Evolutionary conservation across 306 rosid genomes (phyloP).

Genomic region (Corylus heterophylla): DNA sequence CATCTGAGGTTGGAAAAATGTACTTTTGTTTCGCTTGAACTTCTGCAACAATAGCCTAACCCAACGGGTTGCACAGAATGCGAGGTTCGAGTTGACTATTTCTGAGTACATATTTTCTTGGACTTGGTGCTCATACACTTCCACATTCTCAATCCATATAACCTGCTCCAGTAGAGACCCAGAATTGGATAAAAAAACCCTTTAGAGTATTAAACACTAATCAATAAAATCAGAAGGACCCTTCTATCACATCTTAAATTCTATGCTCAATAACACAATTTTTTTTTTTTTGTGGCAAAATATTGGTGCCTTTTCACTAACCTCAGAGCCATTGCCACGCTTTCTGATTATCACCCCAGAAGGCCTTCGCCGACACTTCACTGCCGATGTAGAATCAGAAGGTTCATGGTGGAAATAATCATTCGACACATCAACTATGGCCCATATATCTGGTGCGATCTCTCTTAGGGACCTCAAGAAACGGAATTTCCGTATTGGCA

Average conservation of each 20-base stretch:
- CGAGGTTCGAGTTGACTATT: conserved; percentile 12
- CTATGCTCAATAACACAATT: neutral
- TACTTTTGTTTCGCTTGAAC: neutral
- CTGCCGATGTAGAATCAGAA: neutral
- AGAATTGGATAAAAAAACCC: neutral
- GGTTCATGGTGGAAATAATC: conserved; percentile 20
- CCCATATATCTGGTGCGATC: conserved; percentile 13
- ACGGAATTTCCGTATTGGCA: conserved; percentile 24
- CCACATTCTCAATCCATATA: conserved; percentile 39
- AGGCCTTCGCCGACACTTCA: conserved; percentile 27
- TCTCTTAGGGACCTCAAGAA: conserved; percentile 20
- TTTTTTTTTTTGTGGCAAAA: neutral
- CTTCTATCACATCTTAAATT: neutral
- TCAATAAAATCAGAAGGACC: neutral
- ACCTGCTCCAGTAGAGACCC: conserved; percentile 11
- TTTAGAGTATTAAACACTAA: neutral
- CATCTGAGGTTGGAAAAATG: neutral
- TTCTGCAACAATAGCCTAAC: neutral
- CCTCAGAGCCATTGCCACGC: conserved; percentile 23
- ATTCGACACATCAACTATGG: conserved; percentile 28
- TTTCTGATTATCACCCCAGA: conserved; percentile 32
- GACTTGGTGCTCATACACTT: conserved; percentile 13
- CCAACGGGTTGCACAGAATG: conserved; percentile 26
- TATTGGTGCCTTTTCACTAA: neutral
- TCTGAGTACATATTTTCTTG: neutral